phyloP scores from a whole-genome alignment of 177 flowering plant species.

The Telopea speciosissima region DNA sequence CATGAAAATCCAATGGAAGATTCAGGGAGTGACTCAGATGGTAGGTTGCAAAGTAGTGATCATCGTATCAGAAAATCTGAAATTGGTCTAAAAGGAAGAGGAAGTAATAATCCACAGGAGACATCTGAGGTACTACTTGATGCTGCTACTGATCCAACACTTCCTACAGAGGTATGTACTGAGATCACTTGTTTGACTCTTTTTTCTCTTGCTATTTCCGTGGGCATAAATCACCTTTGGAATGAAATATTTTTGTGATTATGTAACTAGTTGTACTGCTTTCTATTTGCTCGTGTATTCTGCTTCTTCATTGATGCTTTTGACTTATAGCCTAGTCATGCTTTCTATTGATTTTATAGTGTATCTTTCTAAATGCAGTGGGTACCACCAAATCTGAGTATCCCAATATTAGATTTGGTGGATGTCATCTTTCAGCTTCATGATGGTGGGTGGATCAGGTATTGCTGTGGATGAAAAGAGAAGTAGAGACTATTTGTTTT shows the following conservation, averaged over 20 bases:
- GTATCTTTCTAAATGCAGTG: conserved; percentile 51
- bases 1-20: conserved; percentile 26
- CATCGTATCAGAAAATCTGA: conserved; percentile 22
- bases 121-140: conserved; percentile 33
- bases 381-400: conserved; percentile 86
- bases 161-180: conserved; percentile 73
- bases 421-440: conserved; percentile 94
- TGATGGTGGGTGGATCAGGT: conserved; percentile 99
- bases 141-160: conserved; percentile 48
- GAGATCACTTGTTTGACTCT: background rate
- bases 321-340: background rate
- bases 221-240: background rate
- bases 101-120: conserved; percentile 20
- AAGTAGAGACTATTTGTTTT: background rate
- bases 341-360: conserved; percentile 1
- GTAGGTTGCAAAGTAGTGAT: conserved; percentile 17
- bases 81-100: conserved; percentile 26
- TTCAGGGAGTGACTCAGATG: conserved; percentile 41
- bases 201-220: background rate
- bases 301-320: conserved; percentile 2
- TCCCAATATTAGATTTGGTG: conserved; percentile 82
- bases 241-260: background rate
- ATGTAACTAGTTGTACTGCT: background rate
- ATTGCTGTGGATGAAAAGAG: conserved; percentile 6
- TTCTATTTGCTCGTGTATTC: background rate